Conservation (phyloP, 2,329 filamentous ascomycete species). For the Venturia carpophila region DNA sequence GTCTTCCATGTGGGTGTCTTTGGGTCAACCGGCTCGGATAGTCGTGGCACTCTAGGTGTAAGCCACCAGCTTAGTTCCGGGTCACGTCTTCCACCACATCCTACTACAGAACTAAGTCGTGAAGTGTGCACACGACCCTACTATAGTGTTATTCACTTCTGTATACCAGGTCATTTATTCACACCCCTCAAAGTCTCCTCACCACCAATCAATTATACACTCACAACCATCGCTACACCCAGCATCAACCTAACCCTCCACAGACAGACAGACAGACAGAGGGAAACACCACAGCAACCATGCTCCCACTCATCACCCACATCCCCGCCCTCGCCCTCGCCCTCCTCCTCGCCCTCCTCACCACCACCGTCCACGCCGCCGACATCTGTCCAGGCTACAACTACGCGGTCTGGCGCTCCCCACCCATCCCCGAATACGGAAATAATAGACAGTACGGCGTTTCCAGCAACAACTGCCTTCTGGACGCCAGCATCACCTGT, state of each 20-base stretch:
- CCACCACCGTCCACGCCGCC: background rate
- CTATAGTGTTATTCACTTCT: background rate
- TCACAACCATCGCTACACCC: background rate
- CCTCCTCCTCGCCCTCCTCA: background rate
- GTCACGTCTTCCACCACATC: background rate
- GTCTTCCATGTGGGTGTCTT: background rate
- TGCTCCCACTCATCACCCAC: background rate
- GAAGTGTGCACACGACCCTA: background rate
- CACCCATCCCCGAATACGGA: background rate
- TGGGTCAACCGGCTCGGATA: background rate
- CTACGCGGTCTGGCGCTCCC: background rate
- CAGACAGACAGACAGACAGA: no score
- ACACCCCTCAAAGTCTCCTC: background rate
- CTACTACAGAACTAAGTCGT: background rate
- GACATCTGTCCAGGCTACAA: slow-evolving; percentile 4
- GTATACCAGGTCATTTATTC: background rate
- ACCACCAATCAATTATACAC: background rate
- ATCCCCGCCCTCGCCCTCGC: background rate
- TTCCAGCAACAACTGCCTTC: background rate
- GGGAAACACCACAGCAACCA: background rate
- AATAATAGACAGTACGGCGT: background rate
- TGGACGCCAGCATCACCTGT: background rate
- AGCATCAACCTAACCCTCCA: background rate
- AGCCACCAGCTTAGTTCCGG: background rate
- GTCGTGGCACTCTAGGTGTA: no score